These are phyloP conservation scores for Boechera retrofracta DNA, from an alignment of 345 rosid species.

Conservation along the genomic window DNA sequence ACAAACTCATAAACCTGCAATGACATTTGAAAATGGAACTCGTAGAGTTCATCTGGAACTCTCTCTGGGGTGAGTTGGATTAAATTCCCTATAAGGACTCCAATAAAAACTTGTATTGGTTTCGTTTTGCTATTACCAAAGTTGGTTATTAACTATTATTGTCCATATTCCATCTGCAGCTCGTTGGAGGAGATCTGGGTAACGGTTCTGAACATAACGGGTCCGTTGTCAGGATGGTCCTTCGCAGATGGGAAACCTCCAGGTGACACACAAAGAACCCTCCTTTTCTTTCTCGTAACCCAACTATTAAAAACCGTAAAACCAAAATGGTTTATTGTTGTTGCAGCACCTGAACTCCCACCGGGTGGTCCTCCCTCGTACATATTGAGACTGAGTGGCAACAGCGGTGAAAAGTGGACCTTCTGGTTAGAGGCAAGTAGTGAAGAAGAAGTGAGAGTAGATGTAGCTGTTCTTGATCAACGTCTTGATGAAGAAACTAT, in stretches of 20 bases:
- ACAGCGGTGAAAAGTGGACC: conserved; percentile 72
- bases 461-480: conserved; percentile 86
- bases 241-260: conserved; percentile 79
- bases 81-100: background rate
- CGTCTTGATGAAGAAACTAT: conserved; percentile 58
- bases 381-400: conserved; percentile 82
- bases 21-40: conserved; percentile 49
- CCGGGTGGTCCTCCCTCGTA: conserved; percentile 83
- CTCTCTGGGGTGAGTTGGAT: conserved; percentile 77
- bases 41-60: conserved; percentile 91
- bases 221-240: conserved; percentile 94
- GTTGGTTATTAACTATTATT: background rate
- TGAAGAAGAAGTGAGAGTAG: conserved; percentile 63
- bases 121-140: background rate
- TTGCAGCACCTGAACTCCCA: conserved; percentile 67
- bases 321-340: conserved; percentile 19
- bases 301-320: conserved; percentile 23
- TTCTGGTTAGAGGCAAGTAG: conserved; percentile 89
- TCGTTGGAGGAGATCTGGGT: conserved; percentile 92
- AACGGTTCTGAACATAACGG: conserved; percentile 85
- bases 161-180: conserved; percentile 50
- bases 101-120: background rate
- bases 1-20: conserved; percentile 53
- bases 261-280: conserved; percentile 46
- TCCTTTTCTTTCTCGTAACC: background rate